A percentile compares a stretch with the other conserved stretches of the same genome.
phyloP scores from a whole-genome alignment of 2,329 filamentous ascomycete genomes.

The Colletotrichum spaethianum region DNA sequence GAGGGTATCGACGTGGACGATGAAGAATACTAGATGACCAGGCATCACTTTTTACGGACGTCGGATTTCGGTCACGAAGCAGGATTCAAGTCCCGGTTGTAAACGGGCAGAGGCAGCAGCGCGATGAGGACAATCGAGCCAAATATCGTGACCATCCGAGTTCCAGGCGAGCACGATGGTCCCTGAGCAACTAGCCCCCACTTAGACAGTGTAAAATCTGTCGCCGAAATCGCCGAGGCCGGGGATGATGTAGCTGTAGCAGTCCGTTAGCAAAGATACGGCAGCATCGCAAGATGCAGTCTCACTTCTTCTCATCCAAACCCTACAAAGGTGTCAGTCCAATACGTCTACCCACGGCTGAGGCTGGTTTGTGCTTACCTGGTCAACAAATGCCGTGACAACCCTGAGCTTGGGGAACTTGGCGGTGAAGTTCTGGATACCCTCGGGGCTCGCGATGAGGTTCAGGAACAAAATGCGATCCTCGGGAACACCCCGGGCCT shows the following conservation, averaged over 20 bases:
- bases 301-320: slow-evolving; percentile 97
- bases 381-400: slow-evolving; percentile 95
- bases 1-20: slow-evolving; percentile 69
- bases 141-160: not conserved
- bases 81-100: not conserved
- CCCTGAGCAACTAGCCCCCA: not conserved
- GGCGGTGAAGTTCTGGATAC: slow-evolving; percentile 88
- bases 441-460: slow-evolving; percentile 96
- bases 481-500: slow-evolving; percentile 90
- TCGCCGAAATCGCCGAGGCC: slow-evolving; percentile 97
- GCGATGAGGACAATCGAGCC: not conserved
- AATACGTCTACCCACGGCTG: not conserved
- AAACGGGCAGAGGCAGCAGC: not conserved
- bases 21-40: slow-evolving; percentile 65
- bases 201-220: slow-evolving; percentile 90
- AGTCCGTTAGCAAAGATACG: slow-evolving; percentile 52
- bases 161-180: not conserved
- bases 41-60: not conserved
- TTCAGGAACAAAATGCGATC: slow-evolving; percentile 97
- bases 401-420: slow-evolving; percentile 92
- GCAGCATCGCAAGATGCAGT: slow-evolving; percentile 44
- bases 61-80: not conserved
- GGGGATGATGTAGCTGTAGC: slow-evolving; percentile 90
- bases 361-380: slow-evolving; percentile 60
- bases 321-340: slow-evolving; percentile 62